Percentiles rank a stretch among this genome's conserved stretches.
phyloP scores from a whole-genome alignment of 192 early-diverging fungal species.

The Mortierella antarctica region DNA sequence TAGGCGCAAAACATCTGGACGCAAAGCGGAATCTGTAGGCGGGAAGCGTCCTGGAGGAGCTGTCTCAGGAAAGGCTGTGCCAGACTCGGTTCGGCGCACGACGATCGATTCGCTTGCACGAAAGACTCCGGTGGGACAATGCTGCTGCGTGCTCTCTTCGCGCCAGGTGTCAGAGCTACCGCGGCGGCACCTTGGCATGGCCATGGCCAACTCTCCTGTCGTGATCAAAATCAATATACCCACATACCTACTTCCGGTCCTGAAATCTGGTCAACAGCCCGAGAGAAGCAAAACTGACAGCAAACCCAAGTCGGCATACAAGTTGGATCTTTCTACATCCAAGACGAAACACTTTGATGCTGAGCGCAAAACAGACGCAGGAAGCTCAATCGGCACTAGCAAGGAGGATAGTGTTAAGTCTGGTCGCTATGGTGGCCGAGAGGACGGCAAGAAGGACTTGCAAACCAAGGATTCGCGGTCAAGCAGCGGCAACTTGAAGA shows the following conservation, averaged over 20 bases:
- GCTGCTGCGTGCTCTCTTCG: slow-evolving; percentile 15
- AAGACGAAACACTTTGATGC: slow-evolving; percentile 17
- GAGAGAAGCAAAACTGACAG: slow-evolving; percentile 3
- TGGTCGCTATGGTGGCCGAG: background rate
- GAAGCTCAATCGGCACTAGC: background rate
- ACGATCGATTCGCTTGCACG: slow-evolving; percentile 17
- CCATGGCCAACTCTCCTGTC: slow-evolving; percentile 20
- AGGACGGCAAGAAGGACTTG: background rate
- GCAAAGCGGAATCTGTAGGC: slow-evolving; percentile 12
- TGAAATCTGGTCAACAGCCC: slow-evolving; percentile 4
- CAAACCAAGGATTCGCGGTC: background rate
- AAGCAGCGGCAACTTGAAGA: slow-evolving; percentile 4
- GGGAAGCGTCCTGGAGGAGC: slow-evolving; percentile 25
- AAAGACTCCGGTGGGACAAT: slow-evolving; percentile 23
- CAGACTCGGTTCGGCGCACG: slow-evolving; percentile 12
- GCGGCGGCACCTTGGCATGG: background rate
- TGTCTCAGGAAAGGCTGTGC: slow-evolving; percentile 21
- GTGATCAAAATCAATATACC: slow-evolving; percentile 48
- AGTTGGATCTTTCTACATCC: slow-evolving; percentile 16
- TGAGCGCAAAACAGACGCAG: slow-evolving; percentile 12
- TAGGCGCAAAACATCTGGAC: slow-evolving; percentile 38
- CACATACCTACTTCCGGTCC: slow-evolving; percentile 17
- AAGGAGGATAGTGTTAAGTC: slow-evolving; percentile 11
- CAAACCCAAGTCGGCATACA: slow-evolving; percentile 10
- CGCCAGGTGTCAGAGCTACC: slow-evolving; percentile 30